These are phyloP conservation scores for Trametes maxima DNA, from an alignment of 768 basidiomycete genomes.

Conservation along the genomic window DNA sequence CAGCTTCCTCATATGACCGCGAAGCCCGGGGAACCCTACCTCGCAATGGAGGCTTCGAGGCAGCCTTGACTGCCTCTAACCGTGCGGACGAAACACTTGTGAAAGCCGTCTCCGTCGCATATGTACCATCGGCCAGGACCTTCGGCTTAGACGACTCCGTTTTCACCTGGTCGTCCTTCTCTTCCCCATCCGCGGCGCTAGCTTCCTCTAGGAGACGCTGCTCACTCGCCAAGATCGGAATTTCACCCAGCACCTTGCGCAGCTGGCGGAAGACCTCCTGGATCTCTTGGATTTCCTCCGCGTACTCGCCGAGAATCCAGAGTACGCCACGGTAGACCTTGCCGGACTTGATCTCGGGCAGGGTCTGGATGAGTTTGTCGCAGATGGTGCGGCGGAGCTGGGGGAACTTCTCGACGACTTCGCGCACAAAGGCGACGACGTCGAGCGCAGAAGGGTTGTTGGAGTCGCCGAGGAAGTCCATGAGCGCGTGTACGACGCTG, in stretches of 20 bases:
- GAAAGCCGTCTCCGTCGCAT: conserved; percentile 95
- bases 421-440: conserved; percentile 87
- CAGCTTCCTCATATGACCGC: neutral
- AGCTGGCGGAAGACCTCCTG: conserved; percentile 74
- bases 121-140: conserved; percentile 94
- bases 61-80: conserved; percentile 82
- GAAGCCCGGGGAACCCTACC: conserved; percentile 43
- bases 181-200: conserved; percentile 54
- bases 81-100: conserved; percentile 60
- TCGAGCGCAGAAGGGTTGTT: conserved; percentile 95
- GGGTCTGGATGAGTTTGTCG: conserved; percentile 79
- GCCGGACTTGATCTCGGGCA: conserved; percentile 89
- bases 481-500: conserved; percentile 89
- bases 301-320: conserved; percentile 99
- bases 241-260: conserved; percentile 87
- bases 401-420: conserved; percentile 98
- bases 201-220: conserved; percentile 81
- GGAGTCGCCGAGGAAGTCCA: conserved; percentile 94
- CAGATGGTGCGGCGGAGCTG: conserved; percentile 78
- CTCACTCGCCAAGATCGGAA: conserved; percentile 95
- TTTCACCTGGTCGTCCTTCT: conserved; percentile 52
- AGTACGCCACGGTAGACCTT: conserved; percentile 96
- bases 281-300: conserved; percentile 67
- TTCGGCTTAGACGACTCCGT: conserved; percentile 59
- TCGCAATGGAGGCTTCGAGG: conserved; percentile 88